Evolutionary conservation across 768 basidiomycete genomes (phyloP).

Genomic region (Russula dissimulans): DNA sequence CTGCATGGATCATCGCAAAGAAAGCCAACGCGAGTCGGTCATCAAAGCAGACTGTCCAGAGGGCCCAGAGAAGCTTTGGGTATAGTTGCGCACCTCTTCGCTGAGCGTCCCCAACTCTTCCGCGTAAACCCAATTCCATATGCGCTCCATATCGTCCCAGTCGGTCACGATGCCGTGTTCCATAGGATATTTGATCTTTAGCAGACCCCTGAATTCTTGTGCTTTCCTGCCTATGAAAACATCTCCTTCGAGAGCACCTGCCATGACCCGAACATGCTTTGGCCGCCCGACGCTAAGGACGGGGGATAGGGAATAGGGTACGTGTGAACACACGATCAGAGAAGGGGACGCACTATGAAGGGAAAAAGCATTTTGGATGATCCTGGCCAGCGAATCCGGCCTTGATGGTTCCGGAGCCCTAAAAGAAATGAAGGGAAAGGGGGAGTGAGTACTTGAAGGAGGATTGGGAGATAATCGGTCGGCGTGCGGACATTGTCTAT

Average conservation of each 20-base stretch:
- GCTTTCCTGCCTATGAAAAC: constrained; percentile 92
- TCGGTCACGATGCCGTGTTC: constrained; percentile 98
- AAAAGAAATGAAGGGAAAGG: constrained; percentile 9
- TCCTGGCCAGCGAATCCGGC: constrained; percentile 99
- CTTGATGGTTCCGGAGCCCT: constrained; percentile 98
- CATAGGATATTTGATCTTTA: constrained; percentile 99
- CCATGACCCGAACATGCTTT: constrained; percentile 97
- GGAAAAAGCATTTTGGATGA: constrained; percentile 99
- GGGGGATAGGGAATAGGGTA: too few relatives aligned
- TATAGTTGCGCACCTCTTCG: constrained; percentile 65
- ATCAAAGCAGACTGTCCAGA: neutral
- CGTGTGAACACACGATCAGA: neutral
- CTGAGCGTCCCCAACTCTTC: constrained; percentile 92
- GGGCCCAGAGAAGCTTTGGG: neutral
- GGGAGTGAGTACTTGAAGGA: constrained; percentile 22
- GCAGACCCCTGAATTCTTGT: constrained; percentile 88
- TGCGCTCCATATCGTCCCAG: constrained; percentile 99
- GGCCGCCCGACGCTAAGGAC: constrained; percentile 78
- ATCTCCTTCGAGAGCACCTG: constrained; percentile 92
- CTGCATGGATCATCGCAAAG: constrained; percentile 33
- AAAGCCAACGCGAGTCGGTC: constrained; percentile 1
- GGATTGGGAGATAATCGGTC: constrained; percentile 4
- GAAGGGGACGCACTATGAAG: constrained; percentile 76
- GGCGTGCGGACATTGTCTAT: constrained; percentile 81
- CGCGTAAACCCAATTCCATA: constrained; percentile 97